Evolutionary conservation across 306 rosid species (phyloP), one percentile per base, ranked within the genome.

Genomic region (Hippophae gyantsensis): DNA sequence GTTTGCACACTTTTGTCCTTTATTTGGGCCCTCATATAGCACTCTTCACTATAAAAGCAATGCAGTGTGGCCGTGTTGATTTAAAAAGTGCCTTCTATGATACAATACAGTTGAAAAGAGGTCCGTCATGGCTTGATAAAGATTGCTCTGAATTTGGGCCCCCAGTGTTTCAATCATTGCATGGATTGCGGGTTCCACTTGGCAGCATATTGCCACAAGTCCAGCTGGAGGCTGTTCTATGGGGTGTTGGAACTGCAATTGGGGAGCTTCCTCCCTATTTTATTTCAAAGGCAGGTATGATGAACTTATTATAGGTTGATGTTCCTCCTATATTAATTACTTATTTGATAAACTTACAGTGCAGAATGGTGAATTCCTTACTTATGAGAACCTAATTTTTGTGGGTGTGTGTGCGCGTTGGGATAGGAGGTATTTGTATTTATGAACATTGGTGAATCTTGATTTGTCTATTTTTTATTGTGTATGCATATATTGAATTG

Each of bases 221-320:
- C 54, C 97, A 89, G 81, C 2, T 93, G 60, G 99, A 93, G 79
- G 97, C 99, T 59, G 53, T 93, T 74, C 72, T 93, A 26, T 93
- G 99, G 99, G 99, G 99, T 63, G 8, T 83, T 48, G 99, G 99
- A 64, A 93, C 99, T 57, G 97, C 99, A 57, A 62, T 93, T 18
- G 99, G 99, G 61, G 99, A 93, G 81, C 97, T 93, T 80, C 99
- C 99, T 74, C 99, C 99, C 8, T 93, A 93, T 78, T 93, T 93
- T 70, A 84, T 93, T 73, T 88, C 99, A 74, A 84, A 97, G 74
- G 99, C 99, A 78, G 99, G 99, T 93, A 75, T 55, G 76, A 27
- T 10, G 52, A 61, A 25, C 65, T 44, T 53, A 42, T 13, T 54
- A 43, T 61, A 61, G 13, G 52, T 62, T 54, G 7, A 6, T 57